These are phyloP conservation scores for Panicum virgatum DNA, from an alignment of 202 grass and related monocot species.

Conservation along the genomic window DNA sequence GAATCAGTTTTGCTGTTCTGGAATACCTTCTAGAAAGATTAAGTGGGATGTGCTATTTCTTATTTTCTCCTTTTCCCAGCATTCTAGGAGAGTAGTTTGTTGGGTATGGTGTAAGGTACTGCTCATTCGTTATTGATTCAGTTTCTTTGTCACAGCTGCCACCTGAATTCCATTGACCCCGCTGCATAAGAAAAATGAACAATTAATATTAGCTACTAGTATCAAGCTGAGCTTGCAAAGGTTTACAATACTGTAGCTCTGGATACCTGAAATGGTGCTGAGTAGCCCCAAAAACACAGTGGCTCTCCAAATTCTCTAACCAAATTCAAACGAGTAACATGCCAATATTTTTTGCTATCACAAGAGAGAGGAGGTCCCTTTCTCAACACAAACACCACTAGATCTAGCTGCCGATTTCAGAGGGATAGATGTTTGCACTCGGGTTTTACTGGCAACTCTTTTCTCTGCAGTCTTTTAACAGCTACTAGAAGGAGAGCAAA, in stretches of 20 bases:
- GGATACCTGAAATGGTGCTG: slow-evolving; percentile 76
- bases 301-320: slow-evolving; percentile 20
- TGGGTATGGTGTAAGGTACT: slow-evolving; percentile 63
- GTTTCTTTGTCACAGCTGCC: slow-evolving; percentile 83
- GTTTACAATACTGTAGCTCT: slow-evolving; percentile 6
- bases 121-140: slow-evolving; percentile 58
- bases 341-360: neutral
- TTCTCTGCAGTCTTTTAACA: neutral
- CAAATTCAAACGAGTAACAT: neutral
- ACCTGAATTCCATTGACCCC: slow-evolving; percentile 90
- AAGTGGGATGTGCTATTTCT: neutral
- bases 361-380: neutral
- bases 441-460: neutral
- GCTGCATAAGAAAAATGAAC: slow-evolving; percentile 40
- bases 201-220: neutral
- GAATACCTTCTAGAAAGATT: neutral
- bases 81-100: slow-evolving; percentile 14
- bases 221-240: slow-evolving; percentile 2
- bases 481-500: neutral
- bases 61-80: neutral
- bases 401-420: neutral
- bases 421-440: neutral
- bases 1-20: too few relatives aligned
- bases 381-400: neutral
- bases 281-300: slow-evolving; percentile 76